These are phyloP conservation scores for Claviceps pusilla DNA, from an alignment of 2,329 filamentous ascomycete species.

Conservation along the genomic window DNA sequence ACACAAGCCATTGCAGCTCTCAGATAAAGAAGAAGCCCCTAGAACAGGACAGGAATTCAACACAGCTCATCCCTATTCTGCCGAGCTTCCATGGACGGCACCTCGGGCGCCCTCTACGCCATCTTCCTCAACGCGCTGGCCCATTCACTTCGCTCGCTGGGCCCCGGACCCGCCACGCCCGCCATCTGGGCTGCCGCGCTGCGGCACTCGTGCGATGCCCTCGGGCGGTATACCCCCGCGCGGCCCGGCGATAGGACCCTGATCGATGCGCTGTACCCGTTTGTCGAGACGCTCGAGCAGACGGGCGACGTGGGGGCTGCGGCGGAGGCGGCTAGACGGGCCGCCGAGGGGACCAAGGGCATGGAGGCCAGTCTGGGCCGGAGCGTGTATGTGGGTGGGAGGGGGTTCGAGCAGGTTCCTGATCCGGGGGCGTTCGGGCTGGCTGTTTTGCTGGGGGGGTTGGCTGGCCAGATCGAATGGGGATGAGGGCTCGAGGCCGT, in stretches of 20 bases:
- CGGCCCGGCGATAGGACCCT: constrained; percentile 79
- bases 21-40: too few species aligned
- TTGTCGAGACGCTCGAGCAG: constrained; percentile 55
- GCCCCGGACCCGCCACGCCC: constrained; percentile 24
- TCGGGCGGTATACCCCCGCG: constrained; percentile 78
- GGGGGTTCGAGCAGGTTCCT: constrained; percentile 32
- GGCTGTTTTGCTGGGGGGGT: constrained; percentile 64
- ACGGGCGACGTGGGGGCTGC: constrained; percentile 56
- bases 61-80: too few species aligned
- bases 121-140: constrained; percentile 84
- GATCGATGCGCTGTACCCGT: constrained; percentile 79
- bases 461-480: constrained; percentile 33
- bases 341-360: constrained; percentile 70
- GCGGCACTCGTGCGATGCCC: constrained; percentile 50
- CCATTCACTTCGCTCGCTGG: constrained; percentile 36
- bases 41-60: too few species aligned
- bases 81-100: constrained; percentile 50
- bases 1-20: too few species aligned
- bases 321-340: constrained; percentile 58
- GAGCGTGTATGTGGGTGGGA: constrained; percentile 29
- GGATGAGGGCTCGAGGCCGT: too few species aligned
- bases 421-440: constrained; percentile 59
- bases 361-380: constrained; percentile 79
- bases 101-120: constrained; percentile 48
- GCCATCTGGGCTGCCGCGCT: constrained; percentile 49